Percentiles rank a stretch among this genome's conserved stretches.
These are phyloP conservation scores for Tuber umbilicatum DNA, from an alignment of 495 filamentous ascomycete species.

Conservation along the genomic window DNA sequence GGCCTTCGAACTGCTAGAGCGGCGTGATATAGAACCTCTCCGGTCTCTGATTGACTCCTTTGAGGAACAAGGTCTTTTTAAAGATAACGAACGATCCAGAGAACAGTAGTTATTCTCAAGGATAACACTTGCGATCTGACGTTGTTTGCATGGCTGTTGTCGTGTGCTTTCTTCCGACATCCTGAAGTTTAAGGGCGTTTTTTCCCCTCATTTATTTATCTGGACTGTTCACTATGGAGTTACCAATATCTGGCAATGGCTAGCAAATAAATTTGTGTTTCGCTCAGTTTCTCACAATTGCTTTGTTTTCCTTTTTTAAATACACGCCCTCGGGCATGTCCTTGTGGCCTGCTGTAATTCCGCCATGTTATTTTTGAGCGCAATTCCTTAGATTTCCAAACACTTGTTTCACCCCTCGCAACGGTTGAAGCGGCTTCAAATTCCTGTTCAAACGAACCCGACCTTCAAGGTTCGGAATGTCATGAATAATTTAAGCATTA, in stretches of 20 bases:
- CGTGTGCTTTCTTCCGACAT: neutral
- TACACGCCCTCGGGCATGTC: neutral
- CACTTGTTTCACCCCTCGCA: neutral
- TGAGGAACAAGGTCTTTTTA: conserved; percentile 41
- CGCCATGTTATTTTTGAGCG: neutral
- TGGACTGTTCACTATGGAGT: neutral
- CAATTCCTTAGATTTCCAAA: neutral
- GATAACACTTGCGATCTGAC: neutral
- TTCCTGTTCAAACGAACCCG: conserved; percentile 6
- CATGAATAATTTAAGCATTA: neutral
- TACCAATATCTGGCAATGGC: neutral
- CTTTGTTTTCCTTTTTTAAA: neutral
- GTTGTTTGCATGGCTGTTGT: neutral
- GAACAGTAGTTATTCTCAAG: conserved; percentile 17
- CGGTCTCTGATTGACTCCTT: conserved; percentile 64
- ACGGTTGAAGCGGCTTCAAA: neutral
- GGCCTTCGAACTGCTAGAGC: conserved; percentile 59
- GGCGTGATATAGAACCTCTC: conserved; percentile 71
- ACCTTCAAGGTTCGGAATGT: neutral
- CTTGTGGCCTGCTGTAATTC: neutral
- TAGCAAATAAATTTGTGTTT: neutral
- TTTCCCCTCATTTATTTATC: neutral
- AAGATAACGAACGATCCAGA: conserved; percentile 36
- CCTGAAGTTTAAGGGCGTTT: neutral
- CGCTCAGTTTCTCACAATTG: neutral